Evolutionary conservation across 441 rosid species (phyloP).

Genomic region (Viola pubescens): DNA sequence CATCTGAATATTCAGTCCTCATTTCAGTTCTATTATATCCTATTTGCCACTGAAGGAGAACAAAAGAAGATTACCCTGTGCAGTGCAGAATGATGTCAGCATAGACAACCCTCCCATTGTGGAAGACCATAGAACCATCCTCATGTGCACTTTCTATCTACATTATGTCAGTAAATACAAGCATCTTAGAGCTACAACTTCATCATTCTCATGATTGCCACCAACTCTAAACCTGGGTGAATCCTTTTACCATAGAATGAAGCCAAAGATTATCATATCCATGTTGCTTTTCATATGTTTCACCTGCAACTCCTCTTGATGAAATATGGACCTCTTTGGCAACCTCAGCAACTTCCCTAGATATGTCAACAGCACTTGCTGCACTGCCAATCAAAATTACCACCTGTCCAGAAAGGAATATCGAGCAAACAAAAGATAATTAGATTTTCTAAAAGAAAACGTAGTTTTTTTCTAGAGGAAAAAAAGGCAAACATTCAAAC

Average conservation of each 20-base stretch:
- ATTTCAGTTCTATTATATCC: background rate
- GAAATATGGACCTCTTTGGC: constrained; percentile 85
- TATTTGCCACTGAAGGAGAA: background rate
- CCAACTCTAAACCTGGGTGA: constrained; percentile 2
- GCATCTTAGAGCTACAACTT: constrained; percentile 16
- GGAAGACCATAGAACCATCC: constrained; percentile 55
- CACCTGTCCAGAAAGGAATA: constrained; percentile 33
- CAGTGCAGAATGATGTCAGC: constrained; percentile 67
- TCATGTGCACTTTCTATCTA: constrained; percentile 42
- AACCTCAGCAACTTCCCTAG: constrained; percentile 51
- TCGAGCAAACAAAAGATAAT: constrained; percentile 1
- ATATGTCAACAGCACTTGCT: constrained; percentile 60
- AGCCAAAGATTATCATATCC: constrained; percentile 53
- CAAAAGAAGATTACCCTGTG: constrained; percentile 43
- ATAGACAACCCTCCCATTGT: constrained; percentile 38
- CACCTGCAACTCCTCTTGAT: constrained; percentile 40
- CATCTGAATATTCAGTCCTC: background rate
- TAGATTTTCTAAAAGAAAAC: background rate
- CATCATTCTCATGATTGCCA: constrained; percentile 4
- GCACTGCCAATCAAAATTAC: constrained; percentile 68
- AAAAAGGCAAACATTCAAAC: background rate
- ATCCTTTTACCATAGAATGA: constrained; percentile 67
- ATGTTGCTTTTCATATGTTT: constrained; percentile 33
- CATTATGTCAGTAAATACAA: constrained; percentile 20
- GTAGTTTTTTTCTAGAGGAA: background rate